These are phyloP conservation scores for Tagetes patula DNA, from an alignment of 129 eudicot genomes.

Conservation along the genomic window DNA sequence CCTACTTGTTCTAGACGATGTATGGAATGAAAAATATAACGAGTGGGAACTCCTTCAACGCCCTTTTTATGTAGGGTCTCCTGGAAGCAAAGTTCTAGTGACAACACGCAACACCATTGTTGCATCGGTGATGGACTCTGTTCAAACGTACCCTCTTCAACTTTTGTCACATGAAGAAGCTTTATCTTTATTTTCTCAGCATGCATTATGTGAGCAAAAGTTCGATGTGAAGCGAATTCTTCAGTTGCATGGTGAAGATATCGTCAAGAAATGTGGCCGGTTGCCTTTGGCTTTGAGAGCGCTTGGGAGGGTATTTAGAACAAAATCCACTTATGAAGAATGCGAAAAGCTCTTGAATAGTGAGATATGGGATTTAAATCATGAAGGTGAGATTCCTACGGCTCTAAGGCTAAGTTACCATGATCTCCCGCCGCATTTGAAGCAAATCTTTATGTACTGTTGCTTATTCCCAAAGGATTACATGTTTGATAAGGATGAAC, in stretches of 20 bases:
- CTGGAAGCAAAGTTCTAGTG: constrained; percentile 21
- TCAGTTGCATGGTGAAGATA: constrained; percentile 18
- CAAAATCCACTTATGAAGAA: neutral
- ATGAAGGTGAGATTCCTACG: neutral
- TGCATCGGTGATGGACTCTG: neutral
- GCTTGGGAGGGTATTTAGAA: neutral
- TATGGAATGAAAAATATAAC: constrained; percentile 37
- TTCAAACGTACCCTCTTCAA: constrained; percentile 17
- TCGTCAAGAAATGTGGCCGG: constrained; percentile 14
- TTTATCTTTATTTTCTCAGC: constrained; percentile 31
- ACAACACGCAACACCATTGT: constrained; percentile 34
- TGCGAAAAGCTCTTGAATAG: neutral
- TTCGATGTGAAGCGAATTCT: constrained; percentile 16
- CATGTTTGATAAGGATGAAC: neutral
- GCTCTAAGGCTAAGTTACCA: neutral
- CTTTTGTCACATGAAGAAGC: constrained; percentile 21
- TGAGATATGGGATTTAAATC: neutral
- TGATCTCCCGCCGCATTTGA: neutral
- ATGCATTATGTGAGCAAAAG: constrained; percentile 9
- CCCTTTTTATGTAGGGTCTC: constrained; percentile 31
- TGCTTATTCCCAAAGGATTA: constrained; percentile 2
- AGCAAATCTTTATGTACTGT: neutral
- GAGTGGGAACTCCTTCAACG: constrained; percentile 34
- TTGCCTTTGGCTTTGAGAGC: neutral
- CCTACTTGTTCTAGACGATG: constrained; percentile 42